These are phyloP conservation scores for Lichenothelia convexa DNA, from an alignment of 495 filamentous ascomycete species.

Conservation along the genomic window DNA sequence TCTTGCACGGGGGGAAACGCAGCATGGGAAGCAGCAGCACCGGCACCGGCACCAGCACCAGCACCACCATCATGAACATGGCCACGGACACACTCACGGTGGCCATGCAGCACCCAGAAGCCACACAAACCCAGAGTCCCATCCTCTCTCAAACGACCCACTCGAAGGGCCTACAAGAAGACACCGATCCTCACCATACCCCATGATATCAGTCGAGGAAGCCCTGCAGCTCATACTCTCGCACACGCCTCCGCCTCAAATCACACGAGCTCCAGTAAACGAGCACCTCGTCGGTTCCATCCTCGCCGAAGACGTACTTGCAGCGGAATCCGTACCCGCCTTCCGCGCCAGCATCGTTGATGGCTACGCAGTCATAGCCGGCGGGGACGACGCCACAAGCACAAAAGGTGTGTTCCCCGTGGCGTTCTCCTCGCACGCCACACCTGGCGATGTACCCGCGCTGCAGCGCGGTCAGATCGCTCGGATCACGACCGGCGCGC, in stretches of 20 bases:
- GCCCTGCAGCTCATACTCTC: slow-evolving; percentile 54
- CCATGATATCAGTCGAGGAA: slow-evolving; percentile 72
- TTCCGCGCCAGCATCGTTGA: slow-evolving; percentile 94
- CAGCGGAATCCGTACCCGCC: slow-evolving; percentile 69
- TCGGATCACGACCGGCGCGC: slow-evolving; percentile 85
- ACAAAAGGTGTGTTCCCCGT: slow-evolving; percentile 72
- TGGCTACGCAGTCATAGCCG: slow-evolving; percentile 68
- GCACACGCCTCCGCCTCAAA: slow-evolving; percentile 41
- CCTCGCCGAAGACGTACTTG: slow-evolving; percentile 65
- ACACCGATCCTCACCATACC: slow-evolving; percentile 73
- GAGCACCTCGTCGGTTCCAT: slow-evolving; percentile 50
- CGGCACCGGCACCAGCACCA: slow-evolving; percentile 19
- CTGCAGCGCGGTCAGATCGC: slow-evolving; percentile 61
- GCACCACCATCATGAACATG: slow-evolving; percentile 40
- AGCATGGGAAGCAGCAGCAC: slow-evolving; percentile 10
- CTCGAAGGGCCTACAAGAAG: slow-evolving; percentile 56
- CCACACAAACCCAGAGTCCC: slow-evolving; percentile 45
- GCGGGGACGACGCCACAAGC: slow-evolving; percentile 34
- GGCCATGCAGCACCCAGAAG: slow-evolving; percentile 48
- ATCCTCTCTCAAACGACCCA: slow-evolving; percentile 63
- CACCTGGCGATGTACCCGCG: slow-evolving; percentile 36
- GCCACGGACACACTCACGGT: slow-evolving; percentile 34
- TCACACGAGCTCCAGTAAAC: slow-evolving; percentile 39
- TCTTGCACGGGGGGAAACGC: neutral
- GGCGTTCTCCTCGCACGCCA: slow-evolving; percentile 67